Base-by-base conservation (phyloP, 441 rosid genomes). In the Gossypium schwendimanii region DNA sequence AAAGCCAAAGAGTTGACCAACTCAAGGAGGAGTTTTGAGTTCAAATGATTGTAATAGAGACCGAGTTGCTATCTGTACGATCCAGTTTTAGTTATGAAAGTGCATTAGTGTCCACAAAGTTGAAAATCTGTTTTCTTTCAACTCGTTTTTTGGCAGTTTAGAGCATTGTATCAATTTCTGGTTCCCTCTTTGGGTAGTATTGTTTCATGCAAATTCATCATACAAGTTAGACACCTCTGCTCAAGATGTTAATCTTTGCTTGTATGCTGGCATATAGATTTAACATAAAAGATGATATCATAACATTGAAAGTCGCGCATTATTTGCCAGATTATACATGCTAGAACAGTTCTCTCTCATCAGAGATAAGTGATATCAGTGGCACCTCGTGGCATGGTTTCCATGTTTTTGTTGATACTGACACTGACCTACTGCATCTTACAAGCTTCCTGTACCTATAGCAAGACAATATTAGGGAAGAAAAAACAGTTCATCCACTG, bases 21-120 rank as follows among this genome's bases (percentile, higher is more conserved):
- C 18, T 58, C 18, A 26, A 58, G 9, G 61, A 24, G 72, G 39
- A 31, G 69, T 66, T 71, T 57, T 68, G 49, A 44, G 57, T 55
- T 52, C 71, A 11, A 71, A 67, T 41, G 26, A 58, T 58, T 58
- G 18, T 57, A n/a, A 52, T 60, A n/a, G 28, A 44, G 54, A 17
- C 53, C 36, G 7, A 44, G 18, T n/a, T 11, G 0, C 53, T 21
- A 21, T 14, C n/a, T 39, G 1, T 52, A 36, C 49, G 23, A 62
- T 62, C 11, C 44, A 18, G 39, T 62, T 6, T 23, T 44, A 23
- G 60, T 50, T 15, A n/a, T 23, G 59, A 26, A 26, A 49, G 23
- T 67, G n/a, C 54, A 23, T 17, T 17, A 21, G 17, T 12, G 45
- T 41, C 69, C 26, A 20, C 23, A 14, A 24, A 68, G 60, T 50